Evolutionary conservation across 2,329 filamentous ascomycete species (phyloP), one percentile per base, ranked within the genome.

Genomic region (Exserohilum rostratum): DNA sequence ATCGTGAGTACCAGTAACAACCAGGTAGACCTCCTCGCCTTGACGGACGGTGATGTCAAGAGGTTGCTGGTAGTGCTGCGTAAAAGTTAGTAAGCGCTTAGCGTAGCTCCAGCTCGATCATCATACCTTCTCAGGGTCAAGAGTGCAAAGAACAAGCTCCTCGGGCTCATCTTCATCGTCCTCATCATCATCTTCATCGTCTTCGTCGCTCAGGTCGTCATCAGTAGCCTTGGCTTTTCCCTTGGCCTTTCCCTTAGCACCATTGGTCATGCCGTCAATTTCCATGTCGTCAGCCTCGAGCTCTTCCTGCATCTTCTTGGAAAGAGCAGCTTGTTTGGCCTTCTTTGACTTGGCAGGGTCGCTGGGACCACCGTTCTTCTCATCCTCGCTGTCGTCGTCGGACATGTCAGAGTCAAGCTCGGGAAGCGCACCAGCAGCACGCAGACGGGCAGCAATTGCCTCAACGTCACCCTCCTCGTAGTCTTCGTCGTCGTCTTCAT

Each of bases 81-180:
- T 42, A 50, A 9, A 34, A 9, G 55, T 70, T 77, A 71, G 78
- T 43, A 58, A 5, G 35, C 53, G 30, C n/a, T 6, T 25, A 35
- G 6, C 7, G 15, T 25, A 37, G 51, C 31, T 50, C 18, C 13
- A 20, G 20, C 34, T 73, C 84, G n/a, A 12, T 15, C 12, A 42
- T 75, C 87, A 76, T 87, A 97, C 95, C 82, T 89, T 90, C 77
- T 91, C 87, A 29, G 93, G 90, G 79, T 98, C 93, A 50, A 99
- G 86, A 59, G 95, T 99, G 86, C 95, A 99, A 68, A 99, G 81
- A 66, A 98, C 92, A 69, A 90, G 91, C 81, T 97, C 90, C 77
- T 97, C 91, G 48, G 93, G 81, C 70, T 91, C 80, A 1, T 81
- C 81, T n/a, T 83, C 80, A 33, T 82, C 62, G 9, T 68, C 67